Evolutionary conservation across 352 stramenopile species (phyloP).

Genomic region (Phytopythium mirpurense): DNA sequence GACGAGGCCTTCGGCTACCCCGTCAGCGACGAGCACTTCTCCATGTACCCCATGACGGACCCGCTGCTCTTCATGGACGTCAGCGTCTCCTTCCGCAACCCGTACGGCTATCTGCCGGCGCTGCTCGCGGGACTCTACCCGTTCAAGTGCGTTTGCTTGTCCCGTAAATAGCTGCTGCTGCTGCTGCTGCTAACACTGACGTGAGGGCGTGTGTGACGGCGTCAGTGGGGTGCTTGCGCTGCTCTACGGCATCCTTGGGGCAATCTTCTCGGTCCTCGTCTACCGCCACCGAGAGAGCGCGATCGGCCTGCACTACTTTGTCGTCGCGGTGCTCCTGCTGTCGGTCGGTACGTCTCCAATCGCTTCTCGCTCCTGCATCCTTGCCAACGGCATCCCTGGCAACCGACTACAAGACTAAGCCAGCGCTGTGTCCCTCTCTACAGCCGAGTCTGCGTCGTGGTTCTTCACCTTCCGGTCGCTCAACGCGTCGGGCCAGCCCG

Average conservation of each 20-base stretch:
- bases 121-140: constrained; percentile 77
- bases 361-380: neutral
- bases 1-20: constrained; percentile 65
- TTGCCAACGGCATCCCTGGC: too few species aligned
- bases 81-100: constrained; percentile 65
- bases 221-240: constrained; percentile 59
- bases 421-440: neutral
- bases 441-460: constrained; percentile 66
- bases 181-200: constrained; percentile 7
- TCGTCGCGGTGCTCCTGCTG: constrained; percentile 73
- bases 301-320: constrained; percentile 81
- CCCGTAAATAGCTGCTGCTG: neutral
- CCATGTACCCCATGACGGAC: constrained; percentile 71
- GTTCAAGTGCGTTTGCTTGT: constrained; percentile 58
- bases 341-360: constrained; percentile 36
- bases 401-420: neutral
- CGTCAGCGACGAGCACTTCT: constrained; percentile 62
- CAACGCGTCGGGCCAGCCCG: constrained; percentile 59
- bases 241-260: constrained; percentile 63
- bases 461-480: constrained; percentile 76
- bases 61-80: constrained; percentile 60
- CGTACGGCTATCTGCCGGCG: constrained; percentile 78
- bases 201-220: neutral
- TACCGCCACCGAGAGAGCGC: constrained; percentile 60
- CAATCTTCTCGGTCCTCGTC: constrained; percentile 68